These are phyloP conservation scores for Tylopilus sp. DNA, from an alignment of 768 basidiomycete genomes.

Conservation along the genomic window DNA sequence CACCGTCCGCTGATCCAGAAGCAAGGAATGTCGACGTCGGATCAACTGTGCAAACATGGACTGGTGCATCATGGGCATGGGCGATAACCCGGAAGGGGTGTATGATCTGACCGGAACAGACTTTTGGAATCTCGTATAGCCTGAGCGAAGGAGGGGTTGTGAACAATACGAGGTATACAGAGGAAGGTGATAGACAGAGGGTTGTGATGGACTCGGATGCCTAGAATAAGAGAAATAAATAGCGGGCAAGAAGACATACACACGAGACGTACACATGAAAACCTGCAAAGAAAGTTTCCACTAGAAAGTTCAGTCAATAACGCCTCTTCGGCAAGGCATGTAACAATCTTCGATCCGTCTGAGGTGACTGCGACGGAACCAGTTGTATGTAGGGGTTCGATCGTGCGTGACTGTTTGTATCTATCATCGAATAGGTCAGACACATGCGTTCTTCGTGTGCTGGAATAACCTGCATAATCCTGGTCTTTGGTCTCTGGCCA, in stretches of 20 bases:
- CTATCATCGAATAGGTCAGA: constrained; percentile 36
- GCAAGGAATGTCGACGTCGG: constrained; percentile 89
- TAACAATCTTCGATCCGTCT: constrained; percentile 78
- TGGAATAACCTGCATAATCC: constrained; percentile 31
- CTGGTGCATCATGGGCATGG: constrained; percentile 89
- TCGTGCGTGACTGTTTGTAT: constrained; percentile 70
- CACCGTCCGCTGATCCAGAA: constrained; percentile 93
- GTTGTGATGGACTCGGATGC: constrained; percentile 84
- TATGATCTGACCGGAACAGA: constrained; percentile 45
- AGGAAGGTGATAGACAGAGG: constrained; percentile 74
- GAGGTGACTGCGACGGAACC: constrained; percentile 79
- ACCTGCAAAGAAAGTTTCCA: constrained; percentile 74
- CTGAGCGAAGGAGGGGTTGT: constrained; percentile 78
- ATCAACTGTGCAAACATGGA: constrained; percentile 83
- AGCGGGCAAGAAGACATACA: not conserved
- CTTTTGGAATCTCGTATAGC: constrained; percentile 73
- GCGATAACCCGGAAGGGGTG: constrained; percentile 73
- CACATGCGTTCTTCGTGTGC: not conserved
- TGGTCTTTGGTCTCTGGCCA: constrained; percentile 43
- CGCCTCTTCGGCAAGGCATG: constrained; percentile 84
- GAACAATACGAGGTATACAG: constrained; percentile 73
- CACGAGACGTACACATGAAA: constrained; percentile 66
- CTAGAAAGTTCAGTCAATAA: constrained; percentile 76
- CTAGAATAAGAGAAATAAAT: constrained; percentile 39
- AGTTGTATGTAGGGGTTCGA: constrained; percentile 82